Evolutionary conservation across 768 basidiomycete species (phyloP).

Genomic region (Tricholomella constricta): DNA sequence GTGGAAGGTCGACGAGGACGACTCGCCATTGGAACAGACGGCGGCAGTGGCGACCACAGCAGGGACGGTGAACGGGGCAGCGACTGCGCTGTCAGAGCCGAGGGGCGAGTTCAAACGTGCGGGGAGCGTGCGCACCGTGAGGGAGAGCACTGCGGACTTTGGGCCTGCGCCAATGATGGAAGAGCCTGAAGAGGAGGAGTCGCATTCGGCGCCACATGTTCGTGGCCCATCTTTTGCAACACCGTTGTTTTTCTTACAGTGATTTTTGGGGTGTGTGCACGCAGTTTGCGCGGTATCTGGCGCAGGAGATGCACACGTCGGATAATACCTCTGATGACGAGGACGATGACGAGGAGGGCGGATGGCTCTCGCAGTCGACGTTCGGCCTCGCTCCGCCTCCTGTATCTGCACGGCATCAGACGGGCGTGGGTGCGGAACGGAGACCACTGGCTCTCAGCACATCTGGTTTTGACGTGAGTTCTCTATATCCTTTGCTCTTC

Average conservation of each 20-base stretch:
- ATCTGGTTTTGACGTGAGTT: slow-evolving; percentile 57
- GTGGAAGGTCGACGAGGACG: slow-evolving; percentile 77
- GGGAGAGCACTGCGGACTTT: slow-evolving; percentile 66
- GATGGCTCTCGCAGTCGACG: slow-evolving; percentile 80
- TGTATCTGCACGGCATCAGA: slow-evolving; percentile 47
- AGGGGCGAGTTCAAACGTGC: slow-evolving; percentile 64
- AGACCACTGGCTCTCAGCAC: slow-evolving; percentile 40
- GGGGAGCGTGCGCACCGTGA: slow-evolving; percentile 39
- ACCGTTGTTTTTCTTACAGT: neutral
- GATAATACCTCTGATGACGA: slow-evolving; percentile 58
- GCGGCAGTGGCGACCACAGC: neutral
- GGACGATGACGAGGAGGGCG: slow-evolving; percentile 78
- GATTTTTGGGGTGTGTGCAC: too few relatives aligned
- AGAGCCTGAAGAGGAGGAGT: slow-evolving; percentile 47
- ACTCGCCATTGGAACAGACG: slow-evolving; percentile 24
- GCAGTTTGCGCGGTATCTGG: slow-evolving; percentile 81
- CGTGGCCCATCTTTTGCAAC: slow-evolving; percentile 18
- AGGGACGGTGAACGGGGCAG: neutral
- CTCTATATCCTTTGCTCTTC: neutral
- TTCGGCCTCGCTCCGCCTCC: slow-evolving; percentile 59
- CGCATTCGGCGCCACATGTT: slow-evolving; percentile 43
- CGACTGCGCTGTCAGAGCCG: slow-evolving; percentile 18
- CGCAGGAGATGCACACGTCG: slow-evolving; percentile 67
- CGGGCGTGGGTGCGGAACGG: slow-evolving; percentile 38
- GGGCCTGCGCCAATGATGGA: slow-evolving; percentile 52